phyloP scores from a whole-genome alignment of 441 rosid species.

The Populus hybrid region DNA sequence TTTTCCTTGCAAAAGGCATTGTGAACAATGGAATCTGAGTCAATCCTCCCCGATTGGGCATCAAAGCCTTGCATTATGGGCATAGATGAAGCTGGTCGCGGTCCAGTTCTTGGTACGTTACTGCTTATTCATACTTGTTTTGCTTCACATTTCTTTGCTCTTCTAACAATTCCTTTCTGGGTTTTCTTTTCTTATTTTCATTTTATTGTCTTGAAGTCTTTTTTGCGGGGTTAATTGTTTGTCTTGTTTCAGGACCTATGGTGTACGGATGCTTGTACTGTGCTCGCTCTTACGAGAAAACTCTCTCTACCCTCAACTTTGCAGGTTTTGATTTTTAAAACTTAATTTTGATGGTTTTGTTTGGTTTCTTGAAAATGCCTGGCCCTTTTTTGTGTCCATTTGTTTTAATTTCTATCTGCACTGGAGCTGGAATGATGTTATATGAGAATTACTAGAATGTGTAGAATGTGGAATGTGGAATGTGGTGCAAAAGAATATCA shows the following conservation, averaged over 20 bases:
- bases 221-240: neutral
- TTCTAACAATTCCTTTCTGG: neutral
- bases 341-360: neutral
- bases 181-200: neutral
- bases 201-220: neutral
- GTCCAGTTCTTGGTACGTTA: constrained; percentile 73
- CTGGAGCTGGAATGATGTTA: neutral
- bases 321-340: constrained; percentile 45
- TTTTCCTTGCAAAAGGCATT: neutral
- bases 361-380: neutral
- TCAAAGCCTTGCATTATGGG: constrained; percentile 85
- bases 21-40: constrained; percentile 47
- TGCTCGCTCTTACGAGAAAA: constrained; percentile 58
- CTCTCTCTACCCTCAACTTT: constrained; percentile 73
- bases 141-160: neutral
- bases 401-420: neutral
- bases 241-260: constrained; percentile 71
- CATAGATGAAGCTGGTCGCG: constrained; percentile 95
- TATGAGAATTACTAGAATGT: neutral
- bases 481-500: neutral
- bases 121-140: neutral
- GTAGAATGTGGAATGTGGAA: too few relatives aligned
- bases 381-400: neutral
- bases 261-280: constrained; percentile 96
- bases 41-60: constrained; percentile 53